These are phyloP conservation scores for Endocalyx cinctus DNA, from an alignment of 2,329 filamentous ascomycete species.

Conservation along the genomic window DNA sequence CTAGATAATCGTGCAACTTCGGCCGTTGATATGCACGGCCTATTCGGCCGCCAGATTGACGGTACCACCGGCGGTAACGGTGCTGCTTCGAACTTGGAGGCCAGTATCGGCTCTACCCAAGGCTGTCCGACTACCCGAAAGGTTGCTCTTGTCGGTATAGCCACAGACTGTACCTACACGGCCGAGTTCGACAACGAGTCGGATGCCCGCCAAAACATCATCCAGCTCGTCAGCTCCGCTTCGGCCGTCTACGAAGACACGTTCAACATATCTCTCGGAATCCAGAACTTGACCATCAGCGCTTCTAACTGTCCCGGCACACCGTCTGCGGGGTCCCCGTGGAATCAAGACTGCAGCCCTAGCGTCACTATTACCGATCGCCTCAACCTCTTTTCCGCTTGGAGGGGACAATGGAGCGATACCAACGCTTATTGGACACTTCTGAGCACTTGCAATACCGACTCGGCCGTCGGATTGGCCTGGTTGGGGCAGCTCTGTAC, in stretches of 20 bases:
- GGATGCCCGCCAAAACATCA: constrained; percentile 68
- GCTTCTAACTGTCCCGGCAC: constrained; percentile 69
- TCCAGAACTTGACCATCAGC: constrained; percentile 79
- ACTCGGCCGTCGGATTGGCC: constrained; percentile 80
- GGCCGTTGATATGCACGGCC: constrained; percentile 54
- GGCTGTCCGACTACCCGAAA: constrained; percentile 88
- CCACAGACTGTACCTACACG: constrained; percentile 89
- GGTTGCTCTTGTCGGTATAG: constrained; percentile 86
- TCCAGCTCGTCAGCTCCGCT: constrained; percentile 78
- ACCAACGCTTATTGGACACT: constrained; percentile 91
- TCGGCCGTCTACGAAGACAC: constrained; percentile 83
- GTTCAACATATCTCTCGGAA: constrained; percentile 91
- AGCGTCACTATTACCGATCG: constrained; percentile 66
- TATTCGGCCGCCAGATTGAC: constrained; percentile 75
- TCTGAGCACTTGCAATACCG: constrained; percentile 75
- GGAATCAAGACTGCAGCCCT: constrained; percentile 74
- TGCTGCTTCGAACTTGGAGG: constrained; percentile 71
- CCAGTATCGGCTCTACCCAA: constrained; percentile 72
- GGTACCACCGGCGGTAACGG: constrained; percentile 67
- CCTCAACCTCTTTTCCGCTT: constrained; percentile 81
- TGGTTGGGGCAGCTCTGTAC: constrained; percentile 89
- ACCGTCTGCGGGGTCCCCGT: constrained; percentile 62
- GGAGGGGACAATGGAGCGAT: constrained; percentile 76
- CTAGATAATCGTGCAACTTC: constrained; percentile 51
- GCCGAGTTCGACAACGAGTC: constrained; percentile 61